Evolutionary conservation across 1,284 basidiomycete genomes (phyloP).

Genomic region (Cryptococcus deneoformans): DNA sequence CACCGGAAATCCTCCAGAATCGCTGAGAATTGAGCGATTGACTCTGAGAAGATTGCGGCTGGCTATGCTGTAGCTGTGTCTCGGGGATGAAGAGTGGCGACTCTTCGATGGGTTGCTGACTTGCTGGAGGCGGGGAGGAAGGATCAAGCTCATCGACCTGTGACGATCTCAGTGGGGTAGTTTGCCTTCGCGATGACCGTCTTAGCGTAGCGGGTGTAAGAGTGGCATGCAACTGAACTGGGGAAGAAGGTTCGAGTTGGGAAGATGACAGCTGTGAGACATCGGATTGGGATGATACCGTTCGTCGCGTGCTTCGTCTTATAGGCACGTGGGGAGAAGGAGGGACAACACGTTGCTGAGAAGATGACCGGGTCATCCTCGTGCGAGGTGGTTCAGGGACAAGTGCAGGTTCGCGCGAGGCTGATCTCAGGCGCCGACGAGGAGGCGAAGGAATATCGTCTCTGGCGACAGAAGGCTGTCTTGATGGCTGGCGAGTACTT

Average conservation of each 20-base stretch:
- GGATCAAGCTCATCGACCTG: conserved; percentile 7
- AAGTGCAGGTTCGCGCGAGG: conserved; percentile 11
- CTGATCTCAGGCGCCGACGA: conserved; percentile 11
- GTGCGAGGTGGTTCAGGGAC: conserved; percentile 3
- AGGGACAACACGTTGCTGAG: conserved; percentile 1
- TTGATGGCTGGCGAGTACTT: conserved; percentile 5
- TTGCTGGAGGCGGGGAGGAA: neutral
- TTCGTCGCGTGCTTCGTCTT: conserved; percentile 1
- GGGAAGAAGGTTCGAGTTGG: neutral
- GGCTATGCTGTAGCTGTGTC: conserved; percentile 3
- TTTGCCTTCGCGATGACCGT: conserved; percentile 1
- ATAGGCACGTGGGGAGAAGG: conserved; percentile 3
- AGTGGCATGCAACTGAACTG: neutral
- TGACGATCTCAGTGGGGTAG: neutral
- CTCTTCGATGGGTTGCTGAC: neutral
- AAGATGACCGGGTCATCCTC: conserved; percentile 2
- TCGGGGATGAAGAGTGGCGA: conserved; percentile 7
- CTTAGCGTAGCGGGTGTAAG: neutral
- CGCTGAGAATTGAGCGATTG: conserved; percentile 8
- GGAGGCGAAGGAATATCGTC: neutral
- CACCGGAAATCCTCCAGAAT: neutral
- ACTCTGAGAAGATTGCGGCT: conserved; percentile 2
- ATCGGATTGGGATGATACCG: conserved; percentile 6
- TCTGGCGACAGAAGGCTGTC: neutral
- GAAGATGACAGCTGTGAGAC: neutral